Evolutionary conservation across 176 grass and related monocot genomes (phyloP), one percentile per base, ranked within the genome.

Genomic region (Rhynchospora pubera): DNA sequence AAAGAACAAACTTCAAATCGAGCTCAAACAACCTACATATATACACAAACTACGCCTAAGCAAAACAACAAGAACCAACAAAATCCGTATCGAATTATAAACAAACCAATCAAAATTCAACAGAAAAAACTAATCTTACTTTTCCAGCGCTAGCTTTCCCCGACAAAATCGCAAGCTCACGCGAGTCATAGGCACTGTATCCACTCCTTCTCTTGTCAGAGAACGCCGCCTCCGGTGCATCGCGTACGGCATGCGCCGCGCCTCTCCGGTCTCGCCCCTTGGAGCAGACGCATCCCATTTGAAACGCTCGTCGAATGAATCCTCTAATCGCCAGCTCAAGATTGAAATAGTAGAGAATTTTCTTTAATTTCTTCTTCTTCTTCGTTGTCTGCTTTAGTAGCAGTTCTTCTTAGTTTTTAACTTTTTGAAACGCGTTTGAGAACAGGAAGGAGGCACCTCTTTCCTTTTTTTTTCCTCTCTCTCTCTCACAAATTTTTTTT

Each of bases 261-360:
- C 11, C 66, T 42, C 58, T 83, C 53, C 18, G 67, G 9, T 15
- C 53, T 26, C 53, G 22, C 58, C 85, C 78, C 8, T 65, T 78
- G 11, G 90, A 92, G 78, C 85, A 91, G 22, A 90, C 63, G 88
- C 91, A 91, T 10, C 94, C 94, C 94, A 97, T 97, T 65, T 15
- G 23, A 15, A 28, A 9, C 14, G 23, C 71, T 56, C 4, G 18
- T 42, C 18, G 7, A 15, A 63, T 10, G 8, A 62, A 70, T 23
- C 57, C 39, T 46, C 82, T 81, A 82, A 85, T 85, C 77, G 50
- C 26, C 32, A 28, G 51, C 53, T 1, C 68, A 43, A 69, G 74
- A n/a, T 9, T 14, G n/a, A 16, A 30, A 28, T 16, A 61, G 7
- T 5, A n/a, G 11, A 23, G 43, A 7, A 77, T 32, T 77, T 55